phyloP scores from a whole-genome alignment of 352 stramenopile species.

The Pythium apleroticum region DNA sequence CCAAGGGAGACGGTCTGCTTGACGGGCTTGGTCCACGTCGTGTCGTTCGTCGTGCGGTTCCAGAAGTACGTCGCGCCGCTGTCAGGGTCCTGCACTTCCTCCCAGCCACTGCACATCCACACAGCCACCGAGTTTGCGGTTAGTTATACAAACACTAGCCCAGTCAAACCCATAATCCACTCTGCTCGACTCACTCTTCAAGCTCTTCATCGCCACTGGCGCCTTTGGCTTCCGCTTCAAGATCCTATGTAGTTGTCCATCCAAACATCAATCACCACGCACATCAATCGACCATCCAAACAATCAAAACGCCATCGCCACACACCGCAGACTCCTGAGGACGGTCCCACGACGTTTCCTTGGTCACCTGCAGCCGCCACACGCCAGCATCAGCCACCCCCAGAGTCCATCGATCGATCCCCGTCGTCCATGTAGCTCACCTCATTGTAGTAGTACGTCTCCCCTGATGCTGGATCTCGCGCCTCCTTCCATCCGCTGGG shows the following conservation, averaged over 20 bases:
- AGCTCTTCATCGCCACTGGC: constrained; percentile 13
- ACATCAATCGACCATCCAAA: not conserved
- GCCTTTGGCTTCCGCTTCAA: not conserved
- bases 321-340: constrained; percentile 27
- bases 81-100: constrained; percentile 53
- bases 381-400: not conserved
- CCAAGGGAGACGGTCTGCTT: constrained; percentile 51
- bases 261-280: not conserved
- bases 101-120: constrained; percentile 49
- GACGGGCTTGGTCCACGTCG: constrained; percentile 60
- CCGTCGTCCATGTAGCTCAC: constrained; percentile 27
- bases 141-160: too few species aligned
- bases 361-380: constrained; percentile 45
- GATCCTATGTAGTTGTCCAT: not conserved
- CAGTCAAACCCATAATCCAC: too few species aligned
- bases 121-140: not conserved
- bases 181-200: constrained; percentile 18
- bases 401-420: not conserved
- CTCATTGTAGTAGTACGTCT: constrained; percentile 84
- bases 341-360: constrained; percentile 76
- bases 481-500: constrained; percentile 57
- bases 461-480: constrained; percentile 44
- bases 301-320: not conserved
- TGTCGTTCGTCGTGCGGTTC: constrained; percentile 74
- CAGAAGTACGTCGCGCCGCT: constrained; percentile 71